Evolutionary conservation across 2,329 filamentous ascomycete species (phyloP).

Genomic region (Cryphonectria japonica): DNA sequence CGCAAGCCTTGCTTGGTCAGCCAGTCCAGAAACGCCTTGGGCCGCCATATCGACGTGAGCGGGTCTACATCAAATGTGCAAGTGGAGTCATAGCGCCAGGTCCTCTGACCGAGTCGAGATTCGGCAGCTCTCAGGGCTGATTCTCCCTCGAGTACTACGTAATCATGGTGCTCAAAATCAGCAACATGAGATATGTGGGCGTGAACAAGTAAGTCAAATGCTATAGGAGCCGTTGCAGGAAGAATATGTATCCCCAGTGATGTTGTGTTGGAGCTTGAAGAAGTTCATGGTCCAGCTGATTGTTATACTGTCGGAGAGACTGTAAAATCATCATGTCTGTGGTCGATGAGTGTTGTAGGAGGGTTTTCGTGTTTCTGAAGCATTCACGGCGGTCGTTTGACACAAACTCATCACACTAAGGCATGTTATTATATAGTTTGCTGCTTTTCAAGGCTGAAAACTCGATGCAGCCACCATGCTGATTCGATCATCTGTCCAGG

Average conservation of each 20-base stretch:
- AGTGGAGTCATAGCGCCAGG: neutral
- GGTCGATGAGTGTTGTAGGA: too few species aligned
- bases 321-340: too few species aligned
- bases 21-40: neutral
- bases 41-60: neutral
- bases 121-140: neutral
- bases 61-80: neutral
- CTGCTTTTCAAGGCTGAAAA: too few species aligned
- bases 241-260: neutral
- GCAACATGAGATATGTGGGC: neutral
- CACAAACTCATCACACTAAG: too few species aligned
- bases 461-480: too few species aligned
- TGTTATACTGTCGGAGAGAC: neutral
- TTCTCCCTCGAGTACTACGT: neutral
- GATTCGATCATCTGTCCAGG: too few species aligned
- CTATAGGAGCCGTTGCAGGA: neutral
- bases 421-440: too few species aligned
- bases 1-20: neutral
- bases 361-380: too few species aligned
- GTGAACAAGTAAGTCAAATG: neutral
- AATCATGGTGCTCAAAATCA: neutral
- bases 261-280: too few species aligned
- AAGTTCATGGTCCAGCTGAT: neutral
- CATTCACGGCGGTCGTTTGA: too few species aligned
- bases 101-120: neutral